phyloP scores from a whole-genome alignment of 345 rosid species.

The Euclidium syriacum region DNA sequence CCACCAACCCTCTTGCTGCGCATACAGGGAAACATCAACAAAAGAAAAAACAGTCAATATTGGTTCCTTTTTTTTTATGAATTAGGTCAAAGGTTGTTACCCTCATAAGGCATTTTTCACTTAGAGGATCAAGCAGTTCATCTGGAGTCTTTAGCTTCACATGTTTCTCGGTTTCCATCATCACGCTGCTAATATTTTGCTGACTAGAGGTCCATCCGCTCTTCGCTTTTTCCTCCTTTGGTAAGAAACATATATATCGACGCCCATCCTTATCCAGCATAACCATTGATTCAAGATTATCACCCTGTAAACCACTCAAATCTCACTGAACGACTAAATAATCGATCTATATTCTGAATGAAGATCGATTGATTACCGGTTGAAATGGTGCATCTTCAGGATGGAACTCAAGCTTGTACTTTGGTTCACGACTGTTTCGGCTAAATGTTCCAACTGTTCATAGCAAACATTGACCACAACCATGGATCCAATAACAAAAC shows the following conservation, averaged over 20 bases:
- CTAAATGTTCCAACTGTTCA: constrained; percentile 60
- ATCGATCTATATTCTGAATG: no score
- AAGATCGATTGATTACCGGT: no score
- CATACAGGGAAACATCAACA: neutral
- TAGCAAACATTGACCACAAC: neutral
- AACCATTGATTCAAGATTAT: constrained; percentile 64
- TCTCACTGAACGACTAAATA: no score
- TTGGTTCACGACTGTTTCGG: constrained; percentile 72
- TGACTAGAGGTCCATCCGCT: constrained; percentile 40
- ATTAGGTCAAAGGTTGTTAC: constrained; percentile 33
- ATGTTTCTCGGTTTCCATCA: constrained; percentile 70
- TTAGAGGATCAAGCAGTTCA: constrained; percentile 69
- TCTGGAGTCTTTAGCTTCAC: constrained; percentile 82
- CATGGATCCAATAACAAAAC: neutral
- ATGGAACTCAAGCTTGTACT: constrained; percentile 70
- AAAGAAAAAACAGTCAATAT: no score
- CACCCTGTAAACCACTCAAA: constrained; percentile 42
- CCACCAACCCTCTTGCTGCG: constrained; percentile 99
- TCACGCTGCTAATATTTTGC: constrained; percentile 63
- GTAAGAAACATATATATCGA: constrained; percentile 65
- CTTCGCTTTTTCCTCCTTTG: constrained; percentile 64
- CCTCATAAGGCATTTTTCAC: constrained; percentile 55
- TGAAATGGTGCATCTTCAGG: constrained; percentile 66
- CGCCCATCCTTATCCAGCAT: constrained; percentile 67
- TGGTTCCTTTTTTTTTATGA: neutral